A percentile compares a stretch with the other conserved stretches of the same genome.
These are phyloP conservation scores for Dalbergia oliveri DNA, from an alignment of 306 rosid genomes.

Conservation along the genomic window DNA sequence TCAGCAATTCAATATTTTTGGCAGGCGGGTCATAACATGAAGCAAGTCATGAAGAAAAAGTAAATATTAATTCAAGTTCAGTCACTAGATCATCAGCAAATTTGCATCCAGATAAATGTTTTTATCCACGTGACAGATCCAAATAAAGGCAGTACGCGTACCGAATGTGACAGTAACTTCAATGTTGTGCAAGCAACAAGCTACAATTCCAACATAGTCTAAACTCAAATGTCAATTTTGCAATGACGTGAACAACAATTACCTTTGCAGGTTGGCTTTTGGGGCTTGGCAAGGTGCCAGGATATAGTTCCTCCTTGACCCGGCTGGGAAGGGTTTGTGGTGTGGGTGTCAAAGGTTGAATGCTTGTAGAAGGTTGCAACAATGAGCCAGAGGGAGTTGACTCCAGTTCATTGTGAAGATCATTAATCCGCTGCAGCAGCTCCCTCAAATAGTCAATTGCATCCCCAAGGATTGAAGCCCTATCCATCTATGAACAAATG, in stretches of 20 bases:
- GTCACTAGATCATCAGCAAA: conserved; percentile 27
- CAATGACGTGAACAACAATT: conserved; percentile 35
- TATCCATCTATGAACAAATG: conserved; percentile 76
- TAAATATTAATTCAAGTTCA: conserved; percentile 1
- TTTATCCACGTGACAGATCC: conserved; percentile 15
- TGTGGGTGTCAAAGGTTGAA: conserved; percentile 89
- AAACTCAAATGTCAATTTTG: neutral
- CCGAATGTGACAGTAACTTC: neutral
- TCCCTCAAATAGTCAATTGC: conserved; percentile 97
- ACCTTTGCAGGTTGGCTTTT: conserved; percentile 87
- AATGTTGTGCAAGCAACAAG: conserved; percentile 31
- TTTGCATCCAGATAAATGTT: conserved; percentile 18
- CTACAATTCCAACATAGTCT: conserved; percentile 10
- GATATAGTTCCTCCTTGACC: conserved; percentile 92
- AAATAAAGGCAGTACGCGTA: conserved; percentile 9
- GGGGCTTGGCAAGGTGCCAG: conserved; percentile 77
- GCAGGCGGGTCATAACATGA: neutral
- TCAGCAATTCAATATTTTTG: conserved; percentile 24
- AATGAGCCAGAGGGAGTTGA: conserved; percentile 75
- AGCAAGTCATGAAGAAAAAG: conserved; percentile 34
- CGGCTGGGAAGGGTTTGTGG: conserved; percentile 77
- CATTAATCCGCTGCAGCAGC: conserved; percentile 89
- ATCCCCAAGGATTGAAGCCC: conserved; percentile 98
- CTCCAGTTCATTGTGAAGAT: conserved; percentile 89
- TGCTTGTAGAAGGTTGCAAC: conserved; percentile 70